Evolutionary conservation across 768 basidiomycete genomes (phyloP).

Genomic region (Lyophyllum atratum): DNA sequence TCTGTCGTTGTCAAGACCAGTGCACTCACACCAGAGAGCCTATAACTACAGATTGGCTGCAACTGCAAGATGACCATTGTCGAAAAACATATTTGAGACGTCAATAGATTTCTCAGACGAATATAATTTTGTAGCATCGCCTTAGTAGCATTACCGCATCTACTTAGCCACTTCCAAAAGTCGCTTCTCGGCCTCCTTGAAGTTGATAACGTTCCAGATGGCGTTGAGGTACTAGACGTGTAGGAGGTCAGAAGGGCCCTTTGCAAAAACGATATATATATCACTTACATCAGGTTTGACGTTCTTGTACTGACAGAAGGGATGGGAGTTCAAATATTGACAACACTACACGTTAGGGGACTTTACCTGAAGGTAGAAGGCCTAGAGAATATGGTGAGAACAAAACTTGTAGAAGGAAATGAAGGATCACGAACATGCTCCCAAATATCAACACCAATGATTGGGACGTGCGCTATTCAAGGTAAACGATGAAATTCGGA

Average conservation of each 20-base stretch:
- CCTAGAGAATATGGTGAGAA: slow-evolving; percentile 35
- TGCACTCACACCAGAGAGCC: too few species aligned
- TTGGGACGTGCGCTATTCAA: slow-evolving; percentile 72
- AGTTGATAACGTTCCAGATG: slow-evolving; percentile 97
- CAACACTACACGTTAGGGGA: slow-evolving; percentile 8
- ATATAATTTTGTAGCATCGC: too few species aligned
- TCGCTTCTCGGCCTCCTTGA: slow-evolving; percentile 82
- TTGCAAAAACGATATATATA: not conserved
- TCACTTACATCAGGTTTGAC: slow-evolving; percentile 88
- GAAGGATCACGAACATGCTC: slow-evolving; percentile 66
- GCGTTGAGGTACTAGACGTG: slow-evolving; percentile 80
- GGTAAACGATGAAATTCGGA: not conserved
- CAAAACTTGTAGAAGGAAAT: slow-evolving; percentile 11
- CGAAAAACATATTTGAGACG: too few species aligned
- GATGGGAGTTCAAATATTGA: not conserved
- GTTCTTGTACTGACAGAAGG: slow-evolving; percentile 77
- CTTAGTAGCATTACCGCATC: not conserved
- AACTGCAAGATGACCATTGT: too few species aligned
- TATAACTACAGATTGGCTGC: too few species aligned
- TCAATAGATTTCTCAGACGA: too few species aligned
- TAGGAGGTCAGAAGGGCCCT: not conserved
- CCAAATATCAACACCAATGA: slow-evolving; percentile 98
- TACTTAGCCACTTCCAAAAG: slow-evolving; percentile 36
- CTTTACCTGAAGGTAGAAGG: slow-evolving; percentile 67
- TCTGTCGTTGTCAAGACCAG: too few species aligned